These are phyloP conservation scores for Phaeosphaeria sp. DNA, from an alignment of 2,329 filamentous ascomycete species.

Conservation along the genomic window DNA sequence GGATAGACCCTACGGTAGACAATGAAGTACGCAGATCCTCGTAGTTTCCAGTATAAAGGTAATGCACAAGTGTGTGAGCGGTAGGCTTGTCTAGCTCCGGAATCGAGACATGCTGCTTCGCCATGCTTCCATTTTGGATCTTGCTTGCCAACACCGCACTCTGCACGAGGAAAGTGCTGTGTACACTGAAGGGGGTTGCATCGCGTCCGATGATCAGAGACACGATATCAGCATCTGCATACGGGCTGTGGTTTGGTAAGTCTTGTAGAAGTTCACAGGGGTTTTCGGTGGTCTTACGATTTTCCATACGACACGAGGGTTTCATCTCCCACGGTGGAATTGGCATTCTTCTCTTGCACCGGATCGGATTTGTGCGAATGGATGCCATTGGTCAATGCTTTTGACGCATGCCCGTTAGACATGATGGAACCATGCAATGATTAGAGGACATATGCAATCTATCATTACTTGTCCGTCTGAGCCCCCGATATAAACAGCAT, in stretches of 20 bases:
- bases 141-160: conserved; percentile 28
- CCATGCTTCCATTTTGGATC: conserved; percentile 12
- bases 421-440: conserved; percentile 7
- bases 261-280: neutral
- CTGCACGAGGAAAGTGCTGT: conserved; percentile 30
- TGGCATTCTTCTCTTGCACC: neutral
- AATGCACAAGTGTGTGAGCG: conserved; percentile 34
- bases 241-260: conserved; percentile 18
- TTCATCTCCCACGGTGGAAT: neutral
- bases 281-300: conserved; percentile 15
- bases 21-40: conserved; percentile 16
- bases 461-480: neutral
- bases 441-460: neutral
- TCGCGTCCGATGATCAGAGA: conserved; percentile 27
- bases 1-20: conserved; percentile 2
- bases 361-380: neutral
- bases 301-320: conserved; percentile 7
- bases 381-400: neutral
- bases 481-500: conserved; percentile 4
- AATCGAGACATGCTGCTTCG: conserved; percentile 19
- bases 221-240: conserved; percentile 24
- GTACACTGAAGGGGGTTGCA: conserved; percentile 29
- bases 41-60: conserved; percentile 32
- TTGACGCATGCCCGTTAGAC: neutral
- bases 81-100: conserved; percentile 32